Evolutionary conservation across 106 monocot genomes (phyloP), one percentile per base, ranked within the genome.

Genomic region (Dioscorea alata): DNA sequence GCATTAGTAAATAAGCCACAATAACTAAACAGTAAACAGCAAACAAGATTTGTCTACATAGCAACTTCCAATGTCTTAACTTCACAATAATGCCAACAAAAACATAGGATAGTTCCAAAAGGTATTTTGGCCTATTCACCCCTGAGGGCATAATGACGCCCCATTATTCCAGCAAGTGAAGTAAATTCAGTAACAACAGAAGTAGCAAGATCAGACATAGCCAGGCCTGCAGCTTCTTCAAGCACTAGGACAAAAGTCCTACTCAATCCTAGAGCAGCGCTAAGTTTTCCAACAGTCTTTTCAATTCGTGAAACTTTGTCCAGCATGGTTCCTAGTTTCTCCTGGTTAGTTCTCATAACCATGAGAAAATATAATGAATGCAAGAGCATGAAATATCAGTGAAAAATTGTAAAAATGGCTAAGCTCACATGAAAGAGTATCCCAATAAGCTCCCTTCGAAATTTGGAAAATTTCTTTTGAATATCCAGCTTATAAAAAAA

Each of bases 181-280:
- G 96, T 96, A 69, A 96, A 96, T 57, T 96, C 96, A 52, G 82
- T 89, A 71, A 96, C 96, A 65, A 96, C 69, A 59, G 77, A 88
- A 69, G 89, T 89, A 31, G 89, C 88, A 86, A 96, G 88, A 92
- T 96, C 96, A 59, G 96, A 96, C 91, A 92, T 92, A n/a, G 89
- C 86, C 49, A 92, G 70, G 57, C 80, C 76, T 66, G 88, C 88
- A 71, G 96, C 88, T 69, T 83, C 72, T 73, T 89, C 74, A 67
- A 92, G 67, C 59, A 86, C 65, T 49, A 70, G 75, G 34, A 92
- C 50, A n/a, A 78, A 23, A 71, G 58, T 69, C 56, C 82, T 73
- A 22, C 78, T 74, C 64, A 89, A 74, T 23, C 82, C 86, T 19
- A 96, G 71, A 52, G 79, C 78, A 69, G 69, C 66, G 56, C 79